Conservation (phyloP, 441 rosid genomes). For the Isatis lusitanica region DNA sequence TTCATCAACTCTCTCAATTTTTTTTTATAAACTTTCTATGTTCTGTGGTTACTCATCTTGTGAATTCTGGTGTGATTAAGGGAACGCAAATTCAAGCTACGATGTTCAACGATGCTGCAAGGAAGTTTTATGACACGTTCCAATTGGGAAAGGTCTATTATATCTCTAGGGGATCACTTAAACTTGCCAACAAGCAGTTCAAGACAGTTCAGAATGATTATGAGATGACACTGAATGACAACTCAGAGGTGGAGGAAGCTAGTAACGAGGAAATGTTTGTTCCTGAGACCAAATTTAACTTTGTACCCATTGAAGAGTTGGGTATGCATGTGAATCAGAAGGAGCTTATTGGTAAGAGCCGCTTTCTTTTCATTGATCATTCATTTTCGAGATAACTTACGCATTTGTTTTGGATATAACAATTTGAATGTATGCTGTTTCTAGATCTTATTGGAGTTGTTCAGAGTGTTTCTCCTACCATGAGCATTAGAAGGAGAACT, state of each 20-base stretch:
- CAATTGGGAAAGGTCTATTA: constrained; percentile 84
- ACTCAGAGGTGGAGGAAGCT: constrained; percentile 84
- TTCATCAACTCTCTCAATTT: not conserved
- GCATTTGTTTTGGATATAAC: not conserved
- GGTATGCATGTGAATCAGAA: constrained; percentile 69
- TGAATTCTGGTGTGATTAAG: constrained; percentile 34
- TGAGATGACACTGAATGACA: constrained; percentile 87
- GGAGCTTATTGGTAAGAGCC: constrained; percentile 70
- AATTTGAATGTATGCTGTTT: not conserved
- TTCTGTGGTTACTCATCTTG: not conserved
- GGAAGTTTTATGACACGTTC: constrained; percentile 72
- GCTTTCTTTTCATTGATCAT: not conserved
- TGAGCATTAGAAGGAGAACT: constrained; percentile 77
- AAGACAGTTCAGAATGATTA: constrained; percentile 88
- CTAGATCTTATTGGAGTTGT: constrained; percentile 87
- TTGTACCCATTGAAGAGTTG: constrained; percentile 77
- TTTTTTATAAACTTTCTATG: not conserved
- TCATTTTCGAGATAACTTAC: not conserved
- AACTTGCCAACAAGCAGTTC: constrained; percentile 83
- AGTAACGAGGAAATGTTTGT: constrained; percentile 60
- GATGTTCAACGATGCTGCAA: constrained; percentile 94
- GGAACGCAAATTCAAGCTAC: constrained; percentile 97
- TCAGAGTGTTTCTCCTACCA: constrained; percentile 76
- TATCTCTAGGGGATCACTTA: constrained; percentile 79
- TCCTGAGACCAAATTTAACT: constrained; percentile 75